Evolutionary conservation across 805 yeast species (phyloP).

Genomic region (Wickerhamomyces tratensis): DNA sequence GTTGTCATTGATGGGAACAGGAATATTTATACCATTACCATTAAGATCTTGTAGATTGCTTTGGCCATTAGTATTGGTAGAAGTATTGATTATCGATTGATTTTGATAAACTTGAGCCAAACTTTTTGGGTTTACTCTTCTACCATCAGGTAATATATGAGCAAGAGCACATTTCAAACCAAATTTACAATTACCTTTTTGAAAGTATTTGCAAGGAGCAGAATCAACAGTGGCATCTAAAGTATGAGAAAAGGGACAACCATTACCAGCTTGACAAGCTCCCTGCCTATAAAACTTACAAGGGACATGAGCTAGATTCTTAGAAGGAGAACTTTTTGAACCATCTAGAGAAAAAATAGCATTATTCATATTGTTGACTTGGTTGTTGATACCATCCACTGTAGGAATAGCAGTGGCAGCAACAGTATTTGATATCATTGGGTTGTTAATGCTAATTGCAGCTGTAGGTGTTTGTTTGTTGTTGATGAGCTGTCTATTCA

Average conservation of each 20-base stretch:
- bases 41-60: neutral
- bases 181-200: constrained; percentile 94
- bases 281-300: constrained; percentile 92
- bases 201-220: constrained; percentile 84
- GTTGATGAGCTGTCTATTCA: too few species aligned
- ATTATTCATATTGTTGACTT: too few species aligned
- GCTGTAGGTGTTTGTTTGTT: too few species aligned
- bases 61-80: neutral
- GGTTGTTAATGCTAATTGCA: too few species aligned
- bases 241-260: constrained; percentile 88
- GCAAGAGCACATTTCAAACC: constrained; percentile 93
- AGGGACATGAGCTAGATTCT: constrained; percentile 80
- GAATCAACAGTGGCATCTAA: constrained; percentile 36
- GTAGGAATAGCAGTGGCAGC: too few species aligned
- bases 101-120: constrained; percentile 22
- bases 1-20: neutral
- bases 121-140: constrained; percentile 53
- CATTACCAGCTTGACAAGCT: constrained; percentile 85
- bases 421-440: too few species aligned
- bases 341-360: neutral
- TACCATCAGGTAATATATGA: constrained; percentile 82
- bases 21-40: constrained; percentile 1
- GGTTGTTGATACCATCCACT: neutral
- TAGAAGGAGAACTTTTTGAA: neutral
- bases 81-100: constrained; percentile 4